Base-by-base conservation (phyloP, 108 stramenopile genomes). In the Bacterosira constricta region DNA sequence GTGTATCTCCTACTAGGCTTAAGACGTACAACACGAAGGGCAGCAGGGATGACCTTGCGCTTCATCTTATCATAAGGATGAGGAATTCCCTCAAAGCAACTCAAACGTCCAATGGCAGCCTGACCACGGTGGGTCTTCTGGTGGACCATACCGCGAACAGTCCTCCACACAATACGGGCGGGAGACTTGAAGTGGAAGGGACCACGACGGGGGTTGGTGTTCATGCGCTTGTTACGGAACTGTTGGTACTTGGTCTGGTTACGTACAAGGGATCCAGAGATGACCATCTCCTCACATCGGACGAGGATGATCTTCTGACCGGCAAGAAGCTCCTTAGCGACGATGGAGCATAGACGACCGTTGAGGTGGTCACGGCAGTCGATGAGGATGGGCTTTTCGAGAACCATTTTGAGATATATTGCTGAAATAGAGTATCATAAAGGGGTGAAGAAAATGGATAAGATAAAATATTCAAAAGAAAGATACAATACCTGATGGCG, bases 361-460 rank as follows among this genome's bases (percentile, higher is more conserved):
- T 97, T 88, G 53, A 99, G 91, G 88, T 99, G 99, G 85, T 97
- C 99, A 60, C 98, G 97, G 70, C 97, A 97, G 83, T 99, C 99
- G 62, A 99, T 91, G 60, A 99, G 70, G 62, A 93, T 80, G 55
- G 81, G 77, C 60, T 75, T 77, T 39, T 85, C 81, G 55, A 71
- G 70, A 45, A 79, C 77, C 77, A 79, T 51, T 51, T 23, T 10
- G 29, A 4, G 29, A 10, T 3, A 4, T 1, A 27, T 23, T 13
- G 26, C 25, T 3, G 51, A 53, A 5, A 56, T 6, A 63, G 27
- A 63, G 63, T 13, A 29, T 1, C 30, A 42, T 30, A 38, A 30
- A 35, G 21, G 20, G 30, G 65, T 37, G 15, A 51, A 32, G 17
- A 47, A 18, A 6, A 18, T 18, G 46, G 17, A 6, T 6, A 23